Evolutionary conservation across 192 early-diverging fungal genomes (phyloP), one percentile per base, ranked within the genome.

Genomic region (Globomyces pollinis-pini): DNA sequence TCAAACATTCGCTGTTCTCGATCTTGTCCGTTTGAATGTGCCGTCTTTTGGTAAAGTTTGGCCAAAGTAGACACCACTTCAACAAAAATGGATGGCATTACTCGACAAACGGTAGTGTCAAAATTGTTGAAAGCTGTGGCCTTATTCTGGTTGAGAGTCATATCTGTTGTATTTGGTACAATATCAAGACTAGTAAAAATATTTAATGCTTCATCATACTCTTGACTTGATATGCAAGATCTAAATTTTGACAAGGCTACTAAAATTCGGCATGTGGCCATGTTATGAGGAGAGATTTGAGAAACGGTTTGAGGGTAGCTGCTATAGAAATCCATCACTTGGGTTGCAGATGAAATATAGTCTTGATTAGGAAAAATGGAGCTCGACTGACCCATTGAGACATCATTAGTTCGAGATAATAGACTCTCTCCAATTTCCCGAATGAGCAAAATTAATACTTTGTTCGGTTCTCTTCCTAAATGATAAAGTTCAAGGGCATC

Each of bases 401-500:
- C 50, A 33, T 51, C 30, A n/a, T 31, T 16, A 9, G 35, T 6
- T 36, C 7, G 6, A 34, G 30, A 51, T 12, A 30, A 31, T 33
- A 44, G 28, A 44, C 24, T 69, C 38, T 91, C 88, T 53, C 84
- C 83, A 44, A 91, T 61, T 63, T 87, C 81, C 52, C 76, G 75
- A 58, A 78, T 77, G 57, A 91, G 59, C 8, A 91, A 74, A 20
- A 70, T 73, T 8, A 94, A 68, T 20, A 91, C 91, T 8, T 77
- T 75, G 68, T 87, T 84, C 61, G 81, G 83, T 49, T 86, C 83
- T 64, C 81, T 78, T 2, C 84, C 86, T 32, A 92, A 75, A 62
- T 91, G 78, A 58, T 84, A 89, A 32, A 94, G 66, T 59, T 84
- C 62, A 26, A 92, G 78, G 1, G 89, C 84, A 61, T 93, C 89